Conservation (phyloP, 169 alveolate species). For the Miamiensis avidus region DNA sequence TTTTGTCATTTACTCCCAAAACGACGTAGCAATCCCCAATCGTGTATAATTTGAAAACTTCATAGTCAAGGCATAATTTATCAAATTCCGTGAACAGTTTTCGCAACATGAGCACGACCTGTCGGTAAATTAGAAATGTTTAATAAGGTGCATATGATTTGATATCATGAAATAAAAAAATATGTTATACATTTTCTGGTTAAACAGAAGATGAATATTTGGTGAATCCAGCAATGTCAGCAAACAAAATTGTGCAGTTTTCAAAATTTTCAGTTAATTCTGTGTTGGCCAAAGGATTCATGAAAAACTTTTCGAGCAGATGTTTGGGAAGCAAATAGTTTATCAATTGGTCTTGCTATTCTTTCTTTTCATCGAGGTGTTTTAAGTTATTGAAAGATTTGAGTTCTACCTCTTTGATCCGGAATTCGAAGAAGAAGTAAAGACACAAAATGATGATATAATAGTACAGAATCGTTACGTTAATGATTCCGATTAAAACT, state of each 20-base stretch:
- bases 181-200: conserved; percentile 58
- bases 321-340: conserved; percentile 39
- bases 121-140: not conserved
- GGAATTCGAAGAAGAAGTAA: not conserved
- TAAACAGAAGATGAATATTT: conserved; percentile 45
- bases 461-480: not conserved
- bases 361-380: conserved; percentile 11
- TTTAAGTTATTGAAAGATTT: not conserved
- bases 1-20: conserved; percentile 59
- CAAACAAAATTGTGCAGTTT: conserved; percentile 57
- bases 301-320: conserved; percentile 22
- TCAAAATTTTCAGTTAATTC: conserved; percentile 43
- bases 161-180: not conserved
- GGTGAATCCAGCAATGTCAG: conserved; percentile 35
- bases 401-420: not conserved
- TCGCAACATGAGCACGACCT: conserved; percentile 58
- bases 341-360: conserved; percentile 26
- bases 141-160: not conserved
- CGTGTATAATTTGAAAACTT: conserved; percentile 77
- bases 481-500: not conserved
- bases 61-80: conserved; percentile 61
- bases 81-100: conserved; percentile 69
- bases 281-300: conserved; percentile 31
- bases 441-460: not conserved
- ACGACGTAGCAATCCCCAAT: conserved; percentile 85